Percentiles rank a stretch among this genome's conserved stretches.
These are phyloP conservation scores for Solanum neorickii DNA, from an alignment of 257 asterid genomes.

Conservation along the genomic window DNA sequence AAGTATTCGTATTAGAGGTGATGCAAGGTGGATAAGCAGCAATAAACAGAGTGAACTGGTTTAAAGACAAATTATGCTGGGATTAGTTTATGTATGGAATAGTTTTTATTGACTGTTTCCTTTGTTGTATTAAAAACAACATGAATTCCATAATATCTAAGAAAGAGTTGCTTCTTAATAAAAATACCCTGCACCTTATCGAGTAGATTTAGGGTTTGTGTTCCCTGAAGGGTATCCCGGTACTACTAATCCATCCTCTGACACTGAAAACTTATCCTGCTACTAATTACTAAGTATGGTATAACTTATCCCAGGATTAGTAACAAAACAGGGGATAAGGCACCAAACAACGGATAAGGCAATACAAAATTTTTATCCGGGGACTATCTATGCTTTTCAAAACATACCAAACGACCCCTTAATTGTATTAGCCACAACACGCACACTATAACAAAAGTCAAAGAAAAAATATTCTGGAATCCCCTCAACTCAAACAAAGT, in stretches of 20 bases:
- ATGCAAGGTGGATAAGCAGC: not conserved
- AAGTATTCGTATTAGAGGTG: not conserved
- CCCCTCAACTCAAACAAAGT: not conserved
- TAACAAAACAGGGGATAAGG: not conserved
- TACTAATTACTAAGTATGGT: not conserved
- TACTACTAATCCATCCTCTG: not conserved
- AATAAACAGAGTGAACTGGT: not conserved
- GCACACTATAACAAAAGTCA: not conserved
- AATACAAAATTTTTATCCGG: not conserved
- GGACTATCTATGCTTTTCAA: not conserved
- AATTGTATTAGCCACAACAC: not conserved
- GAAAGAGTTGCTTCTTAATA: not conserved
- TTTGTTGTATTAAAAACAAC: not conserved
- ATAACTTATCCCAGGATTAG: not conserved
- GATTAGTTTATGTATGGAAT: not conserved
- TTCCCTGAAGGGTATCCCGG: not conserved
- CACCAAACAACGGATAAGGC: not conserved
- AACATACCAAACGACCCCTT: not conserved
- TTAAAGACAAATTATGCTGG: not conserved
- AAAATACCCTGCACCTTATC: not conserved
- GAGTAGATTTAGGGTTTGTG: not conserved
- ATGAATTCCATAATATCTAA: not conserved
- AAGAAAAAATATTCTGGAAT: not conserved
- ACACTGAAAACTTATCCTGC: not conserved
- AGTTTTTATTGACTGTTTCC: not conserved